Conservation (phyloP, 2,329 filamentous ascomycete genomes). For the Curvularia verruculosa region DNA sequence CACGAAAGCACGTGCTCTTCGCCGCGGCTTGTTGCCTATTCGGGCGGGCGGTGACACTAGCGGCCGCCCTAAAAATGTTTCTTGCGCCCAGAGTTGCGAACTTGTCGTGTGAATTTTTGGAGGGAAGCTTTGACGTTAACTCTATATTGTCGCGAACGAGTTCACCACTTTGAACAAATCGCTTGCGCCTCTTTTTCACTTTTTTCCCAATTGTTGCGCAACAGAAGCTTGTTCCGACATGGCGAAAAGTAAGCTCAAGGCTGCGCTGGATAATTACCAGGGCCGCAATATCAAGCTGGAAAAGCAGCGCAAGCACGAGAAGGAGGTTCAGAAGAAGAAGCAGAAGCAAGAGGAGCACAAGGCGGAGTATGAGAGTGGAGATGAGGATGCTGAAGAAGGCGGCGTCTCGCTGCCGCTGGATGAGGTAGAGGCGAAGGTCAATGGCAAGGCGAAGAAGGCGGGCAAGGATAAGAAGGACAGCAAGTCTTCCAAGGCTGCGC, state of each 20-base stretch:
- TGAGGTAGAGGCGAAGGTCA: slow-evolving; percentile 36
- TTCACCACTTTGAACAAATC: neutral
- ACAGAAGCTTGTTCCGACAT: slow-evolving; percentile 36
- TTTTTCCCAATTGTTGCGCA: neutral
- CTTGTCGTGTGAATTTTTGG: slow-evolving; percentile 33
- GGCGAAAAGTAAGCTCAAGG: slow-evolving; percentile 60
- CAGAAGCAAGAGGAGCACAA: slow-evolving; percentile 8
- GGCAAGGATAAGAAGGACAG: slow-evolving; percentile 45
- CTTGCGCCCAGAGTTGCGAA: slow-evolving; percentile 47
- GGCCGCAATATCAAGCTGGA: slow-evolving; percentile 75
- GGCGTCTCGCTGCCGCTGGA: slow-evolving; percentile 39
- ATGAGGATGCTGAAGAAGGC: slow-evolving; percentile 33
- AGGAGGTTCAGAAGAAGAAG: slow-evolving; percentile 17
- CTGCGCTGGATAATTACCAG: slow-evolving; percentile 63
- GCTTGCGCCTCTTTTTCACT: neutral
- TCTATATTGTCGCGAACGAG: neutral
- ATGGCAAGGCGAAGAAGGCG: slow-evolving; percentile 41
- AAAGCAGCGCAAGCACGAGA: slow-evolving; percentile 55
- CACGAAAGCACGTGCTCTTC: slow-evolving; percentile 28
- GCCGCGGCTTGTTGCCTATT: slow-evolving; percentile 36
- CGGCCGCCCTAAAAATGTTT: slow-evolving; percentile 35
- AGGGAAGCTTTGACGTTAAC: slow-evolving; percentile 24
- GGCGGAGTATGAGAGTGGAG: slow-evolving; percentile 19
- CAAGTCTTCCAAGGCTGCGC: slow-evolving; percentile 23
- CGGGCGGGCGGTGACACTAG: slow-evolving; percentile 38